Evolutionary conservation across 2,329 filamentous ascomycete species (phyloP), one percentile per base, ranked within the genome.

Genomic region (Fusarium ramigenum): DNA sequence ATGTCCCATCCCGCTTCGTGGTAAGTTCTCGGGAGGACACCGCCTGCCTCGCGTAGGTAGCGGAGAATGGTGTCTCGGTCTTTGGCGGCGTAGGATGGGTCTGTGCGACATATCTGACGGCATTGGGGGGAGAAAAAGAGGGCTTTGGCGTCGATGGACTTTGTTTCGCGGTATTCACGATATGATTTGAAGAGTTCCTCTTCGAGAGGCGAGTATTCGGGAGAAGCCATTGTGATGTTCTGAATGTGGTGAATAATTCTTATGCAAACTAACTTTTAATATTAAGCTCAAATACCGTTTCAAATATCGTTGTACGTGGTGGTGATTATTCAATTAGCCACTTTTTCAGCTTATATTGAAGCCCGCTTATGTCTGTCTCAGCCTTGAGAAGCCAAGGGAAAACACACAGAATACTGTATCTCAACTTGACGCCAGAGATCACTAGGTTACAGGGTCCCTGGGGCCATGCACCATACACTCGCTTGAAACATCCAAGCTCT

Each of bases 31-130:
- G 36, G 32, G 4, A 68, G 37, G 1, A 68, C 63, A 9, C 43
- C 21, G 8, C 54, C 63, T 14, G 63, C 44, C 19, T 68, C 65
- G 3, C 39, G 19, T 1, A 68, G 19, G 30, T 53, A 68, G 4
- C 19, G 58, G 3, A 68, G 25, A 7, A 68, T 68, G 1, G 36
- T 49, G 4, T 43, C 65, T 3, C 65, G 4, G 15, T 54, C 18
- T 28, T 43, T 36, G 2, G 65, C 65, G 0, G 65, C 63, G 11
- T 68, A 68, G 9, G 10, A 21, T 53, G 65, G 47, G 12, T 68
- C 37, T 18, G 65, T 62, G 14, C 46, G 65, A n/a, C 65, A 68
- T 18, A 68, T 62, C 9, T 68, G 65, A 12, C 39, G 63, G 2
- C 65, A 68, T 16, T 68, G 9, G 0, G 46, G n/a, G 0, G 63